Conservation (phyloP, 1,139 yeast species). For the Magnusiomyces sp. region DNA sequence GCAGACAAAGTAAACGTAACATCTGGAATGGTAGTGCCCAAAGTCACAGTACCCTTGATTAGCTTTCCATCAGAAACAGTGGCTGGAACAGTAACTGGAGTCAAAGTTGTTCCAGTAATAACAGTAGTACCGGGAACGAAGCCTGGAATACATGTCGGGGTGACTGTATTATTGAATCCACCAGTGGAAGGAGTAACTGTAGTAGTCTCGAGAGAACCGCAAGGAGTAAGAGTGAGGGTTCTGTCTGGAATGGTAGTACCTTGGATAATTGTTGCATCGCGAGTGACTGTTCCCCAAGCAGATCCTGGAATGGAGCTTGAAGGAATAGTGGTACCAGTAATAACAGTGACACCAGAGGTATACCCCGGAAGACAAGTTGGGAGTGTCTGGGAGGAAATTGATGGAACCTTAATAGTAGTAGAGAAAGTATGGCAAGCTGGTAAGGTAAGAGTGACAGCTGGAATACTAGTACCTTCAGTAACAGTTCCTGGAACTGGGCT, state of each 20-base stretch:
- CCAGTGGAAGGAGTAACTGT: conserved; percentile 1
- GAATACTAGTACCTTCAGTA: neutral
- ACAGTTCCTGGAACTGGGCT: conserved; percentile 9
- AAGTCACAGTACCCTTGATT: neutral
- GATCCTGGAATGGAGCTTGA: conserved; percentile 4
- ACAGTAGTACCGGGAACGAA: conserved; percentile 1
- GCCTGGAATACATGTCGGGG: neutral
- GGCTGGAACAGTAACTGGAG: conserved; percentile 6
- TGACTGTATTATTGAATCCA: neutral
- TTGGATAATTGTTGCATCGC: conserved; percentile 5
- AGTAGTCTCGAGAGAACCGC: conserved; percentile 1
- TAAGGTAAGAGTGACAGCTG: conserved; percentile 9
- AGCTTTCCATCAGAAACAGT: conserved; percentile 2
- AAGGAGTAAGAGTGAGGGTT: conserved; percentile 7
- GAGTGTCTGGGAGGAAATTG: neutral
- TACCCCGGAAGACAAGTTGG: conserved; percentile 10
- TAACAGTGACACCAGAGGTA: conserved; percentile 7
- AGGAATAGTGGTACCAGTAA: conserved; percentile 3
- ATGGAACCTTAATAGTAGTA: neutral
- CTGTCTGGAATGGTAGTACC: conserved; percentile 3
- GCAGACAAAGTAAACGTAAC: conserved; percentile 2
- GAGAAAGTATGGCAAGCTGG: conserved; percentile 3
- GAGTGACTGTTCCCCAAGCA: neutral
- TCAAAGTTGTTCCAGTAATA: conserved; percentile 7
- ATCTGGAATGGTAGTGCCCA: conserved; percentile 2